These are phyloP conservation scores for Manihot esculenta DNA, from an alignment of 441 rosid genomes.

Conservation along the genomic window DNA sequence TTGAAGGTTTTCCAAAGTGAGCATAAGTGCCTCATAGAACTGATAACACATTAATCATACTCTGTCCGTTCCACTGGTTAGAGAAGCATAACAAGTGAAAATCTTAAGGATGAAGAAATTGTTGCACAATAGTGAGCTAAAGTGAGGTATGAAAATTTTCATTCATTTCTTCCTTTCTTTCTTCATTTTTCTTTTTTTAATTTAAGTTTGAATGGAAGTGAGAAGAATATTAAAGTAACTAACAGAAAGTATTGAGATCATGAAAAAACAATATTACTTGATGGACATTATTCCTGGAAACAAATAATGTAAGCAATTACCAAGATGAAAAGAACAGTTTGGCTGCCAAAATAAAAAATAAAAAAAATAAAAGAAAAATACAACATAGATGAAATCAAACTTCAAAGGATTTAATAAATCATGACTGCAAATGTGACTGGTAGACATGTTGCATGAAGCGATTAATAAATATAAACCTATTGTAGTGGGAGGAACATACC, in stretches of 20 bases:
- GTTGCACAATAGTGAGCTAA: not conserved
- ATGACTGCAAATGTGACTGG: not conserved
- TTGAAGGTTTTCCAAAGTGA: not conserved
- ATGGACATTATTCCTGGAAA: conserved; percentile 6
- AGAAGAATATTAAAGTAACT: not conserved
- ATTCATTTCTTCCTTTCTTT: not conserved
- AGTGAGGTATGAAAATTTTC: not conserved
- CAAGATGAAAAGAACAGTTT: not conserved
- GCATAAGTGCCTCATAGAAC: not conserved
- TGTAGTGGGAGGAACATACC: conserved; percentile 44
- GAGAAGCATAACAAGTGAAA: conserved; percentile 9
- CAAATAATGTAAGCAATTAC: not conserved
- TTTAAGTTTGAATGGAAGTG: not conserved
- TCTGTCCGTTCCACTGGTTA: not conserved
- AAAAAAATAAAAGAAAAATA: not conserved
- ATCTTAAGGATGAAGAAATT: not conserved
- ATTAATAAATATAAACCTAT: not conserved
- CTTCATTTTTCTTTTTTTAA: too few species aligned
- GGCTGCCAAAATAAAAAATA: not conserved
- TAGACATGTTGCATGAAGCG: not conserved
- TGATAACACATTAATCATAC: not conserved
- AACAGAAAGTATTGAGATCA: not conserved
- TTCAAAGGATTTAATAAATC: not conserved
- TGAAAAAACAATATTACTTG: not conserved
- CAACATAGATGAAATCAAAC: not conserved